phyloP scores from a whole-genome alignment of 805 yeast genomes.

The Nakazawaea peltata region DNA sequence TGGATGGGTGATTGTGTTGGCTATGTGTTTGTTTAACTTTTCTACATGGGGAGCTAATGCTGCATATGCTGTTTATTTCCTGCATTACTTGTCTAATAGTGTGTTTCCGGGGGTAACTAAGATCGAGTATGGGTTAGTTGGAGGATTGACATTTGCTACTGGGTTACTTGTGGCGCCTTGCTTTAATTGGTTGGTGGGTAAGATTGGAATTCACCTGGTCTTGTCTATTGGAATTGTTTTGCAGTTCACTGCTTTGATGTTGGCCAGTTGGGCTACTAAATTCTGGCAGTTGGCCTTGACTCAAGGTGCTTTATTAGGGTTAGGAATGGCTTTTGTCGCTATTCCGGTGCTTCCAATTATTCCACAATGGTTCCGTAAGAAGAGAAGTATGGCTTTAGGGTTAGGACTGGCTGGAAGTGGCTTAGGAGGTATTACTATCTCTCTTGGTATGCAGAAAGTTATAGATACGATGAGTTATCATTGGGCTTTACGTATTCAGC shows the following conservation, averaged over 20 bases:
- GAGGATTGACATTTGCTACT: constrained; percentile 57
- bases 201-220: constrained; percentile 30
- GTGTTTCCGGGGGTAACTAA: constrained; percentile 47
- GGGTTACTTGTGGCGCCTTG: constrained; percentile 44
- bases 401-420: constrained; percentile 45
- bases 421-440: constrained; percentile 41
- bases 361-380: constrained; percentile 66
- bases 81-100: constrained; percentile 43
- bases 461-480: constrained; percentile 27
- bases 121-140: constrained; percentile 56
- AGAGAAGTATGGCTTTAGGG: constrained; percentile 46
- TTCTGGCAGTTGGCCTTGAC: constrained; percentile 63
- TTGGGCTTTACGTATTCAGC: constrained; percentile 47
- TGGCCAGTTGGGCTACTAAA: constrained; percentile 52
- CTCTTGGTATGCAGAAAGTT: constrained; percentile 39
- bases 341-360: constrained; percentile 52
- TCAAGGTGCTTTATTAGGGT: constrained; percentile 59
- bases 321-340: constrained; percentile 48
- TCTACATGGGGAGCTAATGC: constrained; percentile 71
- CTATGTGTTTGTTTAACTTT: constrained; percentile 42
- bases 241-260: constrained; percentile 45
- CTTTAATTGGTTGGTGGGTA: constrained; percentile 36
- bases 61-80: constrained; percentile 56
- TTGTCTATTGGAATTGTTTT: constrained; percentile 38
- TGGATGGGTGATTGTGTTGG: constrained; percentile 56